Evolutionary conservation across 1,284 basidiomycete species (phyloP).

Genomic region (Pholiota adiposa): DNA sequence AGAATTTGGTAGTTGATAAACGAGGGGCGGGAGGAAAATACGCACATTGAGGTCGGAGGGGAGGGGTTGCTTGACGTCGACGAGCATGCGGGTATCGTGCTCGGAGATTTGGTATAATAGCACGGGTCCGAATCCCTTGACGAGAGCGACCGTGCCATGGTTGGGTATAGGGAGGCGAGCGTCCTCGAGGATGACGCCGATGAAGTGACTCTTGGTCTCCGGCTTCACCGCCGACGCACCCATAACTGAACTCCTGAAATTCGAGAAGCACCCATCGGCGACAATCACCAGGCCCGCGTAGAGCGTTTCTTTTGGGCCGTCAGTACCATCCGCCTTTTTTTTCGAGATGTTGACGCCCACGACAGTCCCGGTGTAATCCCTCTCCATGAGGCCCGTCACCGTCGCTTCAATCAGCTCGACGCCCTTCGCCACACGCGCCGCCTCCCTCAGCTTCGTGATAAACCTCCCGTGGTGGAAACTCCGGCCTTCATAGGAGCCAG

Average conservation of each 20-base stretch:
- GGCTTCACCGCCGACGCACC: slow-evolving; percentile 51
- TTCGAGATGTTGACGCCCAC: slow-evolving; percentile 42
- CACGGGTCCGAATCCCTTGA: slow-evolving; percentile 78
- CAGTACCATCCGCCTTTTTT: slow-evolving; percentile 30
- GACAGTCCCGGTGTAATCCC: slow-evolving; percentile 32
- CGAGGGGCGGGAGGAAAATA: slow-evolving; percentile 11
- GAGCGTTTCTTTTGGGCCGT: slow-evolving; percentile 53
- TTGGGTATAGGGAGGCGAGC: slow-evolving; percentile 79
- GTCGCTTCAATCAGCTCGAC: slow-evolving; percentile 86
- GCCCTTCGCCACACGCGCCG: slow-evolving; percentile 60
- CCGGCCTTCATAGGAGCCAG: slow-evolving; percentile 70
- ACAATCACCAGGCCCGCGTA: slow-evolving; percentile 85
- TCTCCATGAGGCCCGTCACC: slow-evolving; percentile 68
- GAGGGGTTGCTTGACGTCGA: slow-evolving; percentile 89
- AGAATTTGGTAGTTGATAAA: not conserved
- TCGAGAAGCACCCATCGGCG: slow-evolving; percentile 97
- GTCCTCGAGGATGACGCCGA: slow-evolving; percentile 81
- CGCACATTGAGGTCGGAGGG: slow-evolving; percentile 82
- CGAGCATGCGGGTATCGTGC: slow-evolving; percentile 82
- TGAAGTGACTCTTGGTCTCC: slow-evolving; percentile 76
- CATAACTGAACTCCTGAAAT: slow-evolving; percentile 63
- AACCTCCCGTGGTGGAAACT: slow-evolving; percentile 97
- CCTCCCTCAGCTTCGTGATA: slow-evolving; percentile 78
- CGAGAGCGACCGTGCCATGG: slow-evolving; percentile 87
- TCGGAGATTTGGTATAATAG: slow-evolving; percentile 84